Evolutionary conservation across 2,329 filamentous ascomycete species (phyloP), one percentile per base, ranked within the genome.

Genomic region (Cladophialophora chaetospira): DNA sequence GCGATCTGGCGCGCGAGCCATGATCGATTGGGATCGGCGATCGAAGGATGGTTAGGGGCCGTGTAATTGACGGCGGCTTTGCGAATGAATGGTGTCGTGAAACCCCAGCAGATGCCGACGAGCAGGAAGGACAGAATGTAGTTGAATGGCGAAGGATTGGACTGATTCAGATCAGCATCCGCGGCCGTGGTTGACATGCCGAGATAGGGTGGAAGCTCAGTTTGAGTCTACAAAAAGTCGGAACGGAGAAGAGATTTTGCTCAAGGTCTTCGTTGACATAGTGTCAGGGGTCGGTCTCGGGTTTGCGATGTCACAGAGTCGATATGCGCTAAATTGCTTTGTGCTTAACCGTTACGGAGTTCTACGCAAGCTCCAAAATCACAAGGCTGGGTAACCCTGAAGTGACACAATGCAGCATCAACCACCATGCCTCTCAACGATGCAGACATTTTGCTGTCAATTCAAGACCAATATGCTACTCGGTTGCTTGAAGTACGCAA

Each of bases 11-110:
- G 76, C 68, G 82, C 84, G 11, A 90, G 49, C 80, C 82, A 86
- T 53, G 85, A 86, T 42, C 63, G 72, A 70, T 58, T 60, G 49
- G 61, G 64, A 68, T 54, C 68, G 67, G 63, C 72, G 69, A 45
- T 65, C 62, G 59, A 74, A 48, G 40, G 68, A 63, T 42, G 70
- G 5, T 57, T 49, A 63, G 83, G 79, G 2, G 87, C 86, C 52
- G 79, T 83, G 75, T 94, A 91, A 60, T 86, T 81, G 46, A 88
- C 82, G 1, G 93, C 92, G 8, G 93, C 93, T 61, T 84, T 84
- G 21, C 92, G 87, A 79, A 97, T 96, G 77, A 97, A 97, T 53
- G 88, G 87, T 17, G 91, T 96, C 1, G 91, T 96, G 66, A 96
- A 85, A 49, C 92, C 93, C 93, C 93, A 97, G 65, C 91, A 92